A percentile compares a stretch with the other conserved stretches of the same genome.
Conservation (phyloP, 2,329 filamentous ascomycete species). For the Diaporthe nobilis region DNA sequence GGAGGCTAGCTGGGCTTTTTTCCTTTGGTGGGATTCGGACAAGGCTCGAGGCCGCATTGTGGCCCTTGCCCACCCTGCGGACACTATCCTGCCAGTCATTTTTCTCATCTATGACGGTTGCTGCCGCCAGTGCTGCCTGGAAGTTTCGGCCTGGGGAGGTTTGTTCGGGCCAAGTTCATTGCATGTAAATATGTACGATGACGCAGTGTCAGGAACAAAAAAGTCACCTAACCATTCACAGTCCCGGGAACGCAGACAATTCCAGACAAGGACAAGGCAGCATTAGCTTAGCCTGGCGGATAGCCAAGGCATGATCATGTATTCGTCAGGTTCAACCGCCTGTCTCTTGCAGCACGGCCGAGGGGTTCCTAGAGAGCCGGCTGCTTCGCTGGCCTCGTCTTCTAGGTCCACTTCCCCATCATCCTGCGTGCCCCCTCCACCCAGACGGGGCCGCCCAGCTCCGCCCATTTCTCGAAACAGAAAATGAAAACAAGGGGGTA, state of each 20-base stretch:
- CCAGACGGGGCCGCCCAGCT: neutral
- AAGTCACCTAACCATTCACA: slow-evolving; percentile 1
- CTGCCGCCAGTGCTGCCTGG: slow-evolving; percentile 26
- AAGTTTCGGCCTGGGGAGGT: neutral
- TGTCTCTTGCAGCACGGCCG: slow-evolving; percentile 6
- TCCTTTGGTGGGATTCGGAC: neutral
- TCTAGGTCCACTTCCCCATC: slow-evolving; percentile 21
- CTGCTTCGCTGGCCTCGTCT: slow-evolving; percentile 24
- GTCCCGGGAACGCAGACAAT: neutral
- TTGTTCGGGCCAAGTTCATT: neutral
- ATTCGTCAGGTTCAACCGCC: slow-evolving; percentile 30
- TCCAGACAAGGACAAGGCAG: neutral
- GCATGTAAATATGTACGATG: slow-evolving; percentile 24
- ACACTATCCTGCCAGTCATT: neutral
- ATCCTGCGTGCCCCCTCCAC: slow-evolving; percentile 10
- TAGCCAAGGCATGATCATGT: slow-evolving; percentile 12
- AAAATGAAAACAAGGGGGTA: slow-evolving; percentile 34
- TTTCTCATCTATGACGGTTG: neutral
- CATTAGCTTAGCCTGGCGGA: slow-evolving; percentile 1
- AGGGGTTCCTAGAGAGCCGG: neutral
- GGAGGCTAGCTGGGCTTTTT: slow-evolving; percentile 18
- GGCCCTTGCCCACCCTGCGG: slow-evolving; percentile 25
- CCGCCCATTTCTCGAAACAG: slow-evolving; percentile 17
- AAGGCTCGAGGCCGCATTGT: slow-evolving; percentile 13
- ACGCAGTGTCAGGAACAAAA: slow-evolving; percentile 4